Evolutionary conservation across 495 filamentous ascomycete genomes (phyloP).

Genomic region (Annulohypoxylon maeteangense): DNA sequence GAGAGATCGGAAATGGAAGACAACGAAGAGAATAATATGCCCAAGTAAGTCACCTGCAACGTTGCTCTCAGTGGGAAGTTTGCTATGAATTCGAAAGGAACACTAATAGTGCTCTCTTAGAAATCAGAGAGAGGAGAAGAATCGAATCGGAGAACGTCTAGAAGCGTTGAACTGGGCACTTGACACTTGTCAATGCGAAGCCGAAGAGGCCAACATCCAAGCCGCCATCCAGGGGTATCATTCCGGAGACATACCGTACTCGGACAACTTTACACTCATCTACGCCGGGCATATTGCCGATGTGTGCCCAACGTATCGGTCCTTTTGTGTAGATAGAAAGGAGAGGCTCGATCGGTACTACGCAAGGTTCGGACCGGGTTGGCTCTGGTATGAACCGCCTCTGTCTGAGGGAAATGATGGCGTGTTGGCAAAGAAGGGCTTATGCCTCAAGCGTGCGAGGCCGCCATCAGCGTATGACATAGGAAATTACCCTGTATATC

Average conservation of each 20-base stretch:
- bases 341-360: slow-evolving; percentile 55
- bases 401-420: slow-evolving; percentile 39
- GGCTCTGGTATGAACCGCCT: slow-evolving; percentile 64
- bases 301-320: slow-evolving; percentile 48
- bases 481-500: slow-evolving; percentile 18
- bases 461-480: slow-evolving; percentile 17
- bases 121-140: slow-evolving; percentile 38
- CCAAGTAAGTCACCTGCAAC: slow-evolving; percentile 44
- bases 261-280: slow-evolving; percentile 55
- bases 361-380: slow-evolving; percentile 53
- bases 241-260: slow-evolving; percentile 54
- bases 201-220: slow-evolving; percentile 56
- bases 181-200: slow-evolving; percentile 48
- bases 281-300: slow-evolving; percentile 60
- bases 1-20: slow-evolving; percentile 52
- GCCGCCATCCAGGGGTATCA: slow-evolving; percentile 57
- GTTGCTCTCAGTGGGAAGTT: background rate
- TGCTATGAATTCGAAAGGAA: background rate
- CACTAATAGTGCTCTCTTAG: slow-evolving; percentile 27
- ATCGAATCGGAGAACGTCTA: slow-evolving; percentile 48
- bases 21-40: slow-evolving; percentile 53
- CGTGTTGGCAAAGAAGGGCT: slow-evolving; percentile 45
- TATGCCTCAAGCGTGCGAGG: slow-evolving; percentile 32
- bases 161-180: slow-evolving; percentile 47
- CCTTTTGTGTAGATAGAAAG: slow-evolving; percentile 52